A percentile compares a stretch with the other conserved stretches of the same genome.
These are phyloP conservation scores for Vitis amurensis DNA, from an alignment of 164 flowering plant genomes.

Conservation along the genomic window DNA sequence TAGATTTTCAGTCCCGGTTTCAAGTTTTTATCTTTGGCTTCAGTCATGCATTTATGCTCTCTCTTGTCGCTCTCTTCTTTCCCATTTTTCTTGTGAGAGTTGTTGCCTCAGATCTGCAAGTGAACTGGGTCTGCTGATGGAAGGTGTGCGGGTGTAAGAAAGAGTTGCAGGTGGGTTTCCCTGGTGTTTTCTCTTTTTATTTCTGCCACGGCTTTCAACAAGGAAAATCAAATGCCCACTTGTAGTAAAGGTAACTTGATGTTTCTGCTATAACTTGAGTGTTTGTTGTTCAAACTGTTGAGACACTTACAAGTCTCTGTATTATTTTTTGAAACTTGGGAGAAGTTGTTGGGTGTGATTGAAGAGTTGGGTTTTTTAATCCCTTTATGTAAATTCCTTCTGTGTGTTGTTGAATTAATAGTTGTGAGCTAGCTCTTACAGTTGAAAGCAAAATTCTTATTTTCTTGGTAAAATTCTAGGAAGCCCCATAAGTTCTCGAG, in stretches of 20 bases:
- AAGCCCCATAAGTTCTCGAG: conserved; percentile 2
- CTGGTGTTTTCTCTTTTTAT: background rate
- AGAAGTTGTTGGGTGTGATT: conserved; percentile 1
- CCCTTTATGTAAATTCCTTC: background rate
- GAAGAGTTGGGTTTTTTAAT: background rate
- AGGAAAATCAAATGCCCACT: conserved; percentile 2
- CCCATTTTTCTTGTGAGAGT: background rate
- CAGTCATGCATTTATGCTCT: background rate
- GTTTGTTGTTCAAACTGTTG: conserved; percentile 5
- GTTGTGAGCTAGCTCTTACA: background rate
- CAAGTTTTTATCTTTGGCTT: background rate
- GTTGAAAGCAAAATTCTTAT: background rate
- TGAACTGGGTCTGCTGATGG: background rate
- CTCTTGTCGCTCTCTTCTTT: background rate
- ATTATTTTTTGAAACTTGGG: background rate
- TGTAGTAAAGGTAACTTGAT: conserved; percentile 13
- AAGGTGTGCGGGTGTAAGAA: background rate
- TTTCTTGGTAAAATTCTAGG: background rate
- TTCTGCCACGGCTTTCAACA: background rate
- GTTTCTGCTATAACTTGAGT: background rate
- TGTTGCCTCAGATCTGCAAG: conserved; percentile 21
- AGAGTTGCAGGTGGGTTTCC: conserved; percentile 11
- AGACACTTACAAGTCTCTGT: background rate
- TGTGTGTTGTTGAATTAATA: background rate
- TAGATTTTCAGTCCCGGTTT: background rate